Evolutionary conservation across 306 rosid genomes (phyloP).

Genomic region (Cyclanthera cordifolia): DNA sequence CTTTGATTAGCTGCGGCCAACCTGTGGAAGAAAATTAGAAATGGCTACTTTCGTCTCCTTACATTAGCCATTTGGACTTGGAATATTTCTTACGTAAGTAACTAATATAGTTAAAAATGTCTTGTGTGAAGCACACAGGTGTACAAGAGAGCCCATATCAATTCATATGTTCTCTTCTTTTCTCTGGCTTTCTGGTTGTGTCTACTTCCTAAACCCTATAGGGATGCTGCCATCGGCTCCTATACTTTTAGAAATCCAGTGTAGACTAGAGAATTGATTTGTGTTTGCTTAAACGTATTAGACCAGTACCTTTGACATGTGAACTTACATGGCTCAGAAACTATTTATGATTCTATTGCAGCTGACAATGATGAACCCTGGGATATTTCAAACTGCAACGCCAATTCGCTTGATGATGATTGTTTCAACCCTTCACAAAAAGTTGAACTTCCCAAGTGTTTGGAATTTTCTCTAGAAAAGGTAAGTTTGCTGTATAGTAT

Average conservation of each 20-base stretch:
- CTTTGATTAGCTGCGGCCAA: not conserved
- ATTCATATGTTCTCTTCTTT: not conserved
- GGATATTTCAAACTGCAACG: conserved; percentile 23
- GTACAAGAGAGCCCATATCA: not conserved
- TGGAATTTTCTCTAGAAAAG: conserved; percentile 23
- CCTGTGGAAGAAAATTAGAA: not conserved
- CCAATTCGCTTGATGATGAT: conserved; percentile 24
- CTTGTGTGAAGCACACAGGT: not conserved
- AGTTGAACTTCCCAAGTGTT: conserved; percentile 26
- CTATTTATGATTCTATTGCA: conserved; percentile 20
- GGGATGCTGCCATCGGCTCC: not conserved
- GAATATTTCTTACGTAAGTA: not conserved
- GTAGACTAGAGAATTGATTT: not conserved
- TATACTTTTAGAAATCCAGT: not conserved
- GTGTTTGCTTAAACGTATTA: not conserved
- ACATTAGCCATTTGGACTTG: not conserved
- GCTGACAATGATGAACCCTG: conserved; percentile 20
- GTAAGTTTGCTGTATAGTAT: conserved; percentile 23
- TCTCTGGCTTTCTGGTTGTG: not conserved
- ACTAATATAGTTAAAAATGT: not conserved
- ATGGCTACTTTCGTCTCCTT: not conserved
- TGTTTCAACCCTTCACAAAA: conserved; percentile 25
- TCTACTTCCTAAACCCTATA: not conserved
- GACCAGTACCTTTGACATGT: not conserved
- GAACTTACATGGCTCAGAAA: conserved; percentile 8